Evolutionary conservation across 106 monocot genomes (phyloP).

Genomic region (Apostasia shenzhenica): DNA sequence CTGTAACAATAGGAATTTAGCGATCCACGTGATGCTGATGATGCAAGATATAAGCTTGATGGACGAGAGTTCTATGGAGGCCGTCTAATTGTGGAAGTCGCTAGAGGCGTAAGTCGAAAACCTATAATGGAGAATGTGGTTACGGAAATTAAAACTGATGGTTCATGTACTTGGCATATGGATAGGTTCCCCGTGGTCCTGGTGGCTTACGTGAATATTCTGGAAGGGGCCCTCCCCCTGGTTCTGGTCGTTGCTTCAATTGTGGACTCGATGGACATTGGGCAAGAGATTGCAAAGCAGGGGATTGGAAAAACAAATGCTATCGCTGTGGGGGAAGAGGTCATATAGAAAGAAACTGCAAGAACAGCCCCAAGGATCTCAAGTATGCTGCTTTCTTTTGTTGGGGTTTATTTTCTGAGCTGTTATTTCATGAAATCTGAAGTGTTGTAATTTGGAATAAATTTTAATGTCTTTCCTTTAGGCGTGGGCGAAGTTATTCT

Average conservation of each 20-base stretch:
- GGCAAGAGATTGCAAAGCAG: constrained; percentile 98
- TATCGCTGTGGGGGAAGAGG: constrained; percentile 99
- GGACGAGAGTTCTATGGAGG: constrained; percentile 90
- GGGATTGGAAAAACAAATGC: constrained; percentile 99
- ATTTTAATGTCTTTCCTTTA: constrained; percentile 9
- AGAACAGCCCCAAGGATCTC: constrained; percentile 83
- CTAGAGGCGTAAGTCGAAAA: constrained; percentile 56
- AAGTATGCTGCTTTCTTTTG: constrained; percentile 19
- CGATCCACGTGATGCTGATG: constrained; percentile 93
- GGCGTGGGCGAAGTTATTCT: constrained; percentile 64
- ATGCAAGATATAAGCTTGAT: constrained; percentile 79
- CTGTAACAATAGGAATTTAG: constrained; percentile 57
- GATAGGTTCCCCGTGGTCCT: constrained; percentile 72
- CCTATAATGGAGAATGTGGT: neutral
- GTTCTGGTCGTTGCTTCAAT: constrained; percentile 95
- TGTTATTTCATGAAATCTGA: neutral
- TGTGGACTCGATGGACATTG: constrained; percentile 99
- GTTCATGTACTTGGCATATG: neutral
- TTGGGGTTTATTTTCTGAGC: neutral
- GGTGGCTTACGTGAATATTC: constrained; percentile 79
- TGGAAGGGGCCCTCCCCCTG: constrained; percentile 96
- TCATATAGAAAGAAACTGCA: constrained; percentile 92
- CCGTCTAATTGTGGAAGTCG: constrained; percentile 87
- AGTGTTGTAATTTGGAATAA: neutral
- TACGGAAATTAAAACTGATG: neutral